These are phyloP conservation scores for Rhizopus arrhizus DNA, from an alignment of 371 early-diverging fungal species.

Conservation along the genomic window DNA sequence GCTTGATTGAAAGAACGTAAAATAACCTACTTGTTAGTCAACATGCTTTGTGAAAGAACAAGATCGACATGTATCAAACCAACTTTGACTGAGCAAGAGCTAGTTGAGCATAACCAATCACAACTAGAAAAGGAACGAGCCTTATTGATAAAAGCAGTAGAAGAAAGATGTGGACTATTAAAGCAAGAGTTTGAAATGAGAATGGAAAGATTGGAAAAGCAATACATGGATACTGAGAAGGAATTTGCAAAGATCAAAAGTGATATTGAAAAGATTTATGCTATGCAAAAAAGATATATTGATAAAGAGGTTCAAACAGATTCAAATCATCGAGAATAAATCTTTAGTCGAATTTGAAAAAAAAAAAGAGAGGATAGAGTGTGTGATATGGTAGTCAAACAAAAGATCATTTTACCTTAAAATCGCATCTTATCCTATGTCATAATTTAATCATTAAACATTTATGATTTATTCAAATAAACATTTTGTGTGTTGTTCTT, in stretches of 20 bases:
- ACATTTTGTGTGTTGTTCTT: too few relatives aligned
- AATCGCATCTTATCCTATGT: too few relatives aligned
- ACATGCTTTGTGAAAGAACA: not conserved
- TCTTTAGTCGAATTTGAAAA: too few relatives aligned
- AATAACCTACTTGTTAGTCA: not conserved
- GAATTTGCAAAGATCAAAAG: not conserved
- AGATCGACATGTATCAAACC: not conserved
- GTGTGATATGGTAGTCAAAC: too few relatives aligned
- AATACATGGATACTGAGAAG: not conserved
- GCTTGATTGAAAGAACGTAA: too few relatives aligned
- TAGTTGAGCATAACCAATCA: not conserved
- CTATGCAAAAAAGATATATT: not conserved
- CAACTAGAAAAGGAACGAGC: not conserved
- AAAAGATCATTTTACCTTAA: too few relatives aligned
- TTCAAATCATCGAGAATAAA: too few relatives aligned
- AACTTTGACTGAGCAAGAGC: not conserved
- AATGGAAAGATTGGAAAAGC: not conserved
- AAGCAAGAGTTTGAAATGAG: not conserved
- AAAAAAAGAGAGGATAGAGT: too few relatives aligned
- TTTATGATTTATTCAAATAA: too few relatives aligned
- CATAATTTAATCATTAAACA: too few relatives aligned
- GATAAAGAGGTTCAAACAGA: slow-evolving; percentile 1
- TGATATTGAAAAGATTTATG: not conserved
- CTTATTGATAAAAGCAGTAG: not conserved
- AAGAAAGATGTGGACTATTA: not conserved